Percentiles rank a stretch among this genome's conserved stretches.
These are phyloP conservation scores for Botrytis paeoniae DNA, from an alignment of 2,329 filamentous ascomycete genomes.

Conservation along the genomic window DNA sequence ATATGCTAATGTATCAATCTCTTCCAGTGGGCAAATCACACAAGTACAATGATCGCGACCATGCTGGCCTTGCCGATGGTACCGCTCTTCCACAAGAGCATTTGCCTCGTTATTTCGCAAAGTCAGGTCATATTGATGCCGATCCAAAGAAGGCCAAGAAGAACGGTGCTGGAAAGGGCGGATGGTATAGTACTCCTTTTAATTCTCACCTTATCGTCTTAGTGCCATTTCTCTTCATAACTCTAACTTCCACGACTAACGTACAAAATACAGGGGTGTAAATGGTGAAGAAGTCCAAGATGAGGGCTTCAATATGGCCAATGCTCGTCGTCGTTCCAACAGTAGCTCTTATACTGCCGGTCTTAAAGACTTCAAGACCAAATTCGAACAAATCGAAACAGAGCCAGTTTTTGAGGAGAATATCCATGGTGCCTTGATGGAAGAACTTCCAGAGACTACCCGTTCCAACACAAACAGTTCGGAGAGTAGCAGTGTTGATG, in stretches of 20 bases:
- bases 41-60: constrained; percentile 90
- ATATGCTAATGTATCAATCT: constrained; percentile 24
- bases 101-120: constrained; percentile 90
- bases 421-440: constrained; percentile 60
- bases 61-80: constrained; percentile 74
- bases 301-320: constrained; percentile 77
- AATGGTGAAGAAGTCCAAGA: constrained; percentile 82
- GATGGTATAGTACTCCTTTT: constrained; percentile 67
- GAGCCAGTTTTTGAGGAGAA: constrained; percentile 92
- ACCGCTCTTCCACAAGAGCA: constrained; percentile 64
- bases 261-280: constrained; percentile 62
- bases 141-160: constrained; percentile 97
- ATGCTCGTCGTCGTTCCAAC: constrained; percentile 89
- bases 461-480: constrained; percentile 37
- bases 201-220: background rate
- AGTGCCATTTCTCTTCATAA: constrained; percentile 11
- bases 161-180: constrained; percentile 86
- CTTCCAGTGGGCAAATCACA: constrained; percentile 89
- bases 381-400: constrained; percentile 86
- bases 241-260: constrained; percentile 20
- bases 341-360: constrained; percentile 71
- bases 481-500: constrained; percentile 36
- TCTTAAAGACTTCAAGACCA: constrained; percentile 84
- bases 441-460: constrained; percentile 30
- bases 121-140: constrained; percentile 73